Base-by-base conservation (phyloP, 768 basidiomycete species). In the Hortiboletus flavorubellus region DNA sequence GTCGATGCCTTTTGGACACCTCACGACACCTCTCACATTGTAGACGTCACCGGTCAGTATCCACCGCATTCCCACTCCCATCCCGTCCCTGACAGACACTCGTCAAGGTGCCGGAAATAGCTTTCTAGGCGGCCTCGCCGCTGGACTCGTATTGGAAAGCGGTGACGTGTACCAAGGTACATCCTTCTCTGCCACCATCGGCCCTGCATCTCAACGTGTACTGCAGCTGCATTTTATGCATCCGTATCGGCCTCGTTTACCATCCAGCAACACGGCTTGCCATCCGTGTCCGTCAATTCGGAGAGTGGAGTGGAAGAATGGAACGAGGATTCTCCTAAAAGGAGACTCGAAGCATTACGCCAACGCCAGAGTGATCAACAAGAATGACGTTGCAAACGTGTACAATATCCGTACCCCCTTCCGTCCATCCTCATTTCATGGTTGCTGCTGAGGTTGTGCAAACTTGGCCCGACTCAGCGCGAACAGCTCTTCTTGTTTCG, bases 401-500 rank as follows among this genome's bases (percentile, higher is more conserved):
- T 65, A 65, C 54, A 55, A 59, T 68, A 68, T 33, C 21, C 34
- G 48, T 45, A 62, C 47, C 51, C 50, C 23, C 40, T 38, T 50
- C 34, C 8, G n/a, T 46, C 54, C 31, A 38, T 42, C 37, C 52
- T 50, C 56, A 49, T 50, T 41, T 59, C 37, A 65, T 46, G 66
- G 18, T 53, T 58, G 67, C 18, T 79, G 81, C 66, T 81, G 83
- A 8, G 76, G 76, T 56, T 84, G 83, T 64, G 85, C 82, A 68
- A 82, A 91, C 74, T 81, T 89, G 38, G 88, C 89, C 61, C 90
- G 83, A 70, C 91, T 92, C 43, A 86, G 86, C n/a, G 94, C 95
- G 64, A 99, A 98, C 26, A 99, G 76, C 60, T 84, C 82, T 68
- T 98, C 91, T 73, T 99, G 97, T 67, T 88, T 82, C 55, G 83